These are phyloP conservation scores for Apophysomyces variabilis DNA, from an alignment of 371 early-diverging fungal genomes.

Conservation along the genomic window DNA sequence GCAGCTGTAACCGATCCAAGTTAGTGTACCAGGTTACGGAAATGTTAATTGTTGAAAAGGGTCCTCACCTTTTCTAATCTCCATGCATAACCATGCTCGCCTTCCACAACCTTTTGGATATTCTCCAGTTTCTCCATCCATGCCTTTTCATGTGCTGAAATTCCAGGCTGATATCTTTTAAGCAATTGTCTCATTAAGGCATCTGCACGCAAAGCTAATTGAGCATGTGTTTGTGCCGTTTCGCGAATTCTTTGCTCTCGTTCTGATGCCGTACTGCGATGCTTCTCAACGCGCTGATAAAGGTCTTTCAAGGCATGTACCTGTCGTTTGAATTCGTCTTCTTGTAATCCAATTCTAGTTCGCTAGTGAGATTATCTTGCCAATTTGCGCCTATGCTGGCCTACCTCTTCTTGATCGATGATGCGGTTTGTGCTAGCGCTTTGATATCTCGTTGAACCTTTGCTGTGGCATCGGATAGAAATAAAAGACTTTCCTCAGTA, in stretches of 20 bases:
- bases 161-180: conserved; percentile 16
- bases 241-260: conserved; percentile 14
- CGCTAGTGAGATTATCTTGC: not conserved
- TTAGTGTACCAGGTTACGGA: not conserved
- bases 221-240: conserved; percentile 19
- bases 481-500: conserved; percentile 45
- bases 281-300: conserved; percentile 7
- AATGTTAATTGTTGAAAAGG: not conserved
- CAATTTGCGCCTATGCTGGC: not conserved
- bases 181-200: conserved; percentile 21
- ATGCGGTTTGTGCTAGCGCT: conserved; percentile 10
- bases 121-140: conserved; percentile 29
- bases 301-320: conserved; percentile 8
- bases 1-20: not conserved
- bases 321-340: conserved; percentile 23
- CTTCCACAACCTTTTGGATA: conserved; percentile 22
- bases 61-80: conserved; percentile 24
- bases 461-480: conserved; percentile 35
- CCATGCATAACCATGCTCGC: conserved; percentile 20
- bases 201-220: conserved; percentile 27
- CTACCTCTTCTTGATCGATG: conserved; percentile 19
- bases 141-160: conserved; percentile 25
- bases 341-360: conserved; percentile 16
- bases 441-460: conserved; percentile 30
- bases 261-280: conserved; percentile 9